Conservation (phyloP, 352 stramenopile species). For the Lagenidium sp. region DNA sequence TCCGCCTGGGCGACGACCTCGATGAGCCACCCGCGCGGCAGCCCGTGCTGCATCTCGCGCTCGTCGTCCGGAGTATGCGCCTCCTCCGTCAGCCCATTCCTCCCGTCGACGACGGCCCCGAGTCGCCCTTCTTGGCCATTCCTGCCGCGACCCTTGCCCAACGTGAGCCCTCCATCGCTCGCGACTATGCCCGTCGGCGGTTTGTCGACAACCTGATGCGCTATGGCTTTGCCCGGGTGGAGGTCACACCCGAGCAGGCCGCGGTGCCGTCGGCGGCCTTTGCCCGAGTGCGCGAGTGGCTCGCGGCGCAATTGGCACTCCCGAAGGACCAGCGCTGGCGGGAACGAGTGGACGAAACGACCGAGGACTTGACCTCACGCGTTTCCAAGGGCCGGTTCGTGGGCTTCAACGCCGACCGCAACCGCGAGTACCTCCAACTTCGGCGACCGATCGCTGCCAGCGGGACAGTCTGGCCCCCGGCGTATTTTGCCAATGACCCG, state of each 20-base stretch:
- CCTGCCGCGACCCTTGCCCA: constrained; percentile 24
- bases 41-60: constrained; percentile 50
- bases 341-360: constrained; percentile 49
- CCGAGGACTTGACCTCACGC: not conserved
- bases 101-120: constrained; percentile 24
- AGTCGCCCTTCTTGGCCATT: constrained; percentile 68
- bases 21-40: no score
- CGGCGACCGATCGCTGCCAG: constrained; percentile 48
- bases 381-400: constrained; percentile 65
- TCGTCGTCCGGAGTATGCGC: constrained; percentile 57
- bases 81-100: constrained; percentile 45
- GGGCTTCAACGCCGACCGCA: constrained; percentile 60
- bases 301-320: constrained; percentile 37
- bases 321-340: constrained; percentile 46
- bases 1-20: no score
- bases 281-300: constrained; percentile 45
- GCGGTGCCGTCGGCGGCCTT: constrained; percentile 49
- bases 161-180: constrained; percentile 26
- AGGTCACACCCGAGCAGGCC: constrained; percentile 54
- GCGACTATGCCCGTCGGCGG: constrained; percentile 37
- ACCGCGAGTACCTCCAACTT: constrained; percentile 75
- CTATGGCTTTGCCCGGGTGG: constrained; percentile 62
- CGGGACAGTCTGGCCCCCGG: constrained; percentile 67
- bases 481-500: constrained; percentile 42
- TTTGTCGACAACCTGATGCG: constrained; percentile 67